Evolutionary conservation across 2,329 filamentous ascomycete species (phyloP).

Genomic region (Nigrospora oryzae): DNA sequence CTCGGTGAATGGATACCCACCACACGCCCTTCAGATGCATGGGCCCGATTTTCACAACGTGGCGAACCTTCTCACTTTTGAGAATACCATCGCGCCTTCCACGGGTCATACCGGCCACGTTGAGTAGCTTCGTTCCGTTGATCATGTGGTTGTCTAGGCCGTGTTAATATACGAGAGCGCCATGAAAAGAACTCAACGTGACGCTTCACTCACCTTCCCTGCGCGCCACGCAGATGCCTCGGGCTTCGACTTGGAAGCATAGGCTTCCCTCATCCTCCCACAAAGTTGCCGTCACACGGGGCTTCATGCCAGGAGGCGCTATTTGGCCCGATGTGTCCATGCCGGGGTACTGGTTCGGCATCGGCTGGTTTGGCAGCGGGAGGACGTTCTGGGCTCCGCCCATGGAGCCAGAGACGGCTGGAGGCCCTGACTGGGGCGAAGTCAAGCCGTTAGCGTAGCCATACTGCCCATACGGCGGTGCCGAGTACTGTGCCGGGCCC

Average conservation of each 20-base stretch:
- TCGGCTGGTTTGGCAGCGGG: conserved; percentile 54
- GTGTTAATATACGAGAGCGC: background rate
- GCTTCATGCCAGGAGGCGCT: conserved; percentile 90
- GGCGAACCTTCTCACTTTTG: conserved; percentile 93
- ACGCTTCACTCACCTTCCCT: conserved; percentile 60
- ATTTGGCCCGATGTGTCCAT: conserved; percentile 82
- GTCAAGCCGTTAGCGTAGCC: conserved; percentile 69
- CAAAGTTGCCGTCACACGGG: conserved; percentile 86
- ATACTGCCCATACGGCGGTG: conserved; percentile 60
- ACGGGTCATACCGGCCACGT: conserved; percentile 96
- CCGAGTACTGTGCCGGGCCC: conserved; percentile 59
- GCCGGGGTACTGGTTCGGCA: conserved; percentile 49
- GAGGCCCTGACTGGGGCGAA: conserved; percentile 64
- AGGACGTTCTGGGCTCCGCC: conserved; percentile 54
- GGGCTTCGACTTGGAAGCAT: conserved; percentile 95
- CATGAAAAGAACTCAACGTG: background rate
- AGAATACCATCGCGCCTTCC: conserved; percentile 91
- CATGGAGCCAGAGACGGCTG: conserved; percentile 65
- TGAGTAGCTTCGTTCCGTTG: conserved; percentile 93
- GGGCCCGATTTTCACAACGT: conserved; percentile 96
- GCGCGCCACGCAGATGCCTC: conserved; percentile 90
- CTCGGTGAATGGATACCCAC: conserved; percentile 41
- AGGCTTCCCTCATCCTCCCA: conserved; percentile 98
- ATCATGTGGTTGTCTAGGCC: conserved; percentile 70
- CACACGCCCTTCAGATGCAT: conserved; percentile 99